Conservation (phyloP, 371 early-diverging fungal species). For the Thermomucor indicae-seudaticae region DNA sequence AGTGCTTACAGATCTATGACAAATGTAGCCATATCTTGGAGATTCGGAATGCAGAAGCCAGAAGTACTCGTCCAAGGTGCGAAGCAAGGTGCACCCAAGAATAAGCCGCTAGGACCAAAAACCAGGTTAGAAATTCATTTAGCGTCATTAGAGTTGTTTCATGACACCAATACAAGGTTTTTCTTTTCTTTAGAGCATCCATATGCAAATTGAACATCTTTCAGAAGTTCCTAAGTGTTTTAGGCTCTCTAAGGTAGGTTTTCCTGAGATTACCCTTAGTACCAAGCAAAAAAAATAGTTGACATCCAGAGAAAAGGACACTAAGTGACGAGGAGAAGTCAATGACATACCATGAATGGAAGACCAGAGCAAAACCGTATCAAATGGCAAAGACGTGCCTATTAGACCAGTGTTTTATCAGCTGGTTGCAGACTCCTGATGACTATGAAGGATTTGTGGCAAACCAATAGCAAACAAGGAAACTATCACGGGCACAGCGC, state of each 20-base stretch:
- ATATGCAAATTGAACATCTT: slow-evolving; percentile 45
- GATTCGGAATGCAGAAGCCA: slow-evolving; percentile 32
- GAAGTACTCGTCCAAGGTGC: slow-evolving; percentile 60
- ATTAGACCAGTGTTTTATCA: slow-evolving; percentile 41
- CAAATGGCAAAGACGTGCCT: slow-evolving; percentile 37
- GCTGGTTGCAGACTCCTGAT: slow-evolving; percentile 52
- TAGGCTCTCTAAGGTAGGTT: neutral
- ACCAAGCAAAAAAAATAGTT: neutral
- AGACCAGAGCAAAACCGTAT: slow-evolving; percentile 33
- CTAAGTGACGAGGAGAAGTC: neutral
- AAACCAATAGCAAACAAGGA: no score
- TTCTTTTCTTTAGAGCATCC: slow-evolving; percentile 27
- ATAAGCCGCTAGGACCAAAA: slow-evolving; percentile 35
- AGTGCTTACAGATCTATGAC: no score
- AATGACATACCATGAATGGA: slow-evolving; percentile 43
- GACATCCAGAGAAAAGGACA: neutral
- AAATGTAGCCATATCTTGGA: slow-evolving; percentile 52
- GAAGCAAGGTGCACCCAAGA: slow-evolving; percentile 50
- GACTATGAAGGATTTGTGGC: slow-evolving; percentile 31
- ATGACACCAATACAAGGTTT: slow-evolving; percentile 11
- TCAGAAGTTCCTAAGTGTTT: slow-evolving; percentile 9
- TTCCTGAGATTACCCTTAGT: no score
- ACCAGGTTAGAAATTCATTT: slow-evolving; percentile 35
- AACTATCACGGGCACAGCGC: no score
- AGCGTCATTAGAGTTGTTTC: no score